Base-by-base conservation (phyloP, 495 filamentous ascomycete genomes). In the Glutinoglossum americanum region DNA sequence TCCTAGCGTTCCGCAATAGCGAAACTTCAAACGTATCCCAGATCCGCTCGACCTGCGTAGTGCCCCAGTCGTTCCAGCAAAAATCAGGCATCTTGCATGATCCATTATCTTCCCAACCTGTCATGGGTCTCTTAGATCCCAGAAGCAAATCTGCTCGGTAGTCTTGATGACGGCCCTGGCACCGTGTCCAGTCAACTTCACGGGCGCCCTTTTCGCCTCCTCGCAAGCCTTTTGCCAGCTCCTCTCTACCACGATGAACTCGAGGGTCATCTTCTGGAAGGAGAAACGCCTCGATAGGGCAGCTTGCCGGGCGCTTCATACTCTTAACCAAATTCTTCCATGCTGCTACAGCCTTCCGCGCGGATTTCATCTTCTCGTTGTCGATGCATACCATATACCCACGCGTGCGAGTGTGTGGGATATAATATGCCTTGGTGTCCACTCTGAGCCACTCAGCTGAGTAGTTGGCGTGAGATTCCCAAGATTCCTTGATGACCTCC, bases 331-430 rank as follows among this genome's bases (percentile, higher is more conserved):
- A 54, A 0, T 62, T 44, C 2, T 61, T 54, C 76, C 74, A 60
- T 21, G 45, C 19, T 10, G 57, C 51, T 0, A 64, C 56, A 53
- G 9, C 8, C 37, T 45, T 26, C 7, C 25, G 1, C 19, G 56
- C 41, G n/a, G 25, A 27, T n/a, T 30, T 53, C n/a, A 75, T 68
- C 0, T 64, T 58, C 0, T 60, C 11, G 8, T 63, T 66, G 57
- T 85, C 73, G 11, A 87, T 62, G 27, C 78, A 80, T 30, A 87
- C 66, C 65, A 90, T 75, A 63, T 92, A 94, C 5, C 80, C 78
- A 47, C 87, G 74, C 33, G 72, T 71, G 0, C 87, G 72, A 5
- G 87, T 94, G 39, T 94, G 87, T 0, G 87, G 87, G 1, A 93
- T 69, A 51, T 87, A 89, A 63, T 76, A 90, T 0, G 84, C 63